These are phyloP conservation scores for Aspergillus bridgeri DNA, from an alignment of 495 filamentous ascomycete genomes.

Conservation along the genomic window DNA sequence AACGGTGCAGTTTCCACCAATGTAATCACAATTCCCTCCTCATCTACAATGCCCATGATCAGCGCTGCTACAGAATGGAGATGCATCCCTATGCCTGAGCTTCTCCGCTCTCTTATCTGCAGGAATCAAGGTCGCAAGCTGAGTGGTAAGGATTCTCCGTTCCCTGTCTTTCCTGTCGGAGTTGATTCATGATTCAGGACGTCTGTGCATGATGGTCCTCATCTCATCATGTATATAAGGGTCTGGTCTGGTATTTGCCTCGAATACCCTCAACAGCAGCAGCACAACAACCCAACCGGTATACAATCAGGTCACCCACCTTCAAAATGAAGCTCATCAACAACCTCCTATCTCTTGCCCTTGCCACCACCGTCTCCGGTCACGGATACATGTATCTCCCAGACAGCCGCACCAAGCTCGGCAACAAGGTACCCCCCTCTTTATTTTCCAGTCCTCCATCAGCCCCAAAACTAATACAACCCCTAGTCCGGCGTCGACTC, in stretches of 20 bases:
- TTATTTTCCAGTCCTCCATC: background rate
- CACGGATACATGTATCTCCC: constrained; percentile 50
- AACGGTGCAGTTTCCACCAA: background rate
- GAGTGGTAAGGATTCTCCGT: constrained; percentile 2
- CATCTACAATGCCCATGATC: background rate
- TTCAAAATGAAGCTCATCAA: constrained; percentile 5
- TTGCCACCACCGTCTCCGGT: constrained; percentile 3
- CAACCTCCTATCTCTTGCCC: background rate
- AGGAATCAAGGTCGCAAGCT: background rate
- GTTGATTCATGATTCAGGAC: background rate
- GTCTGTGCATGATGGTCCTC: background rate
- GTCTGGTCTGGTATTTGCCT: background rate
- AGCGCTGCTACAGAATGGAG: background rate
- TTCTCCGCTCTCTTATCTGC: background rate
- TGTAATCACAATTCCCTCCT: background rate
- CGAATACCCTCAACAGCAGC: background rate
- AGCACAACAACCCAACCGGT: too few relatives aligned
- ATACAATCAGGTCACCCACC: too few relatives aligned
- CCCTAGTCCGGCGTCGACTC: constrained; percentile 48
- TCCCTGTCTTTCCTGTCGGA: constrained; percentile 3
- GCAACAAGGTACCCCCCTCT: constrained; percentile 36
- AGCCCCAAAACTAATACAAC: too few relatives aligned
- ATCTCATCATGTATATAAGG: constrained; percentile 3
- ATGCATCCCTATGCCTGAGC: background rate
- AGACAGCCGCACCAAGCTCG: constrained; percentile 45